Base-by-base conservation (phyloP, 768 basidiomycete species). In the Tricholoma flavovirens region DNA sequence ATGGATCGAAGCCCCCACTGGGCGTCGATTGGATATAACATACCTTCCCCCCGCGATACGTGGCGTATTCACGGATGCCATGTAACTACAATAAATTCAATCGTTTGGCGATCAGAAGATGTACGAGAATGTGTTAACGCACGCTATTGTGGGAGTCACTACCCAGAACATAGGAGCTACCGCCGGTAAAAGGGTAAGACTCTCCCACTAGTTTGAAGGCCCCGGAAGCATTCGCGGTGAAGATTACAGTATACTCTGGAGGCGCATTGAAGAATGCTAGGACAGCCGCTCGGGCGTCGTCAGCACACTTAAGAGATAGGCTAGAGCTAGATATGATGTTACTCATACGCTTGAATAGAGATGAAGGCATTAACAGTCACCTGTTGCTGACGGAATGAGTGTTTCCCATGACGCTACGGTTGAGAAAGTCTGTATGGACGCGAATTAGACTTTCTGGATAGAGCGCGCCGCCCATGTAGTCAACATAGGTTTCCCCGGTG, bases 141-240 rank as follows among this genome's bases (percentile, higher is more conserved):
- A 92, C 84, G 58, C 88, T 90, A 64, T 91, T 92, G 67, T 93
- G 91, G 6, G 88, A 86, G 69, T 93, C 90, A 14, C 79, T 77
- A 17, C 86, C 81, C 54, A 93, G 82, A 50, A 93, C 78, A 63
- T 83, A 85, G 46, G 69, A 70, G 51, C 83, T 80, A n/a, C 75
- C 78, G 36, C 71, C 71, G 4, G 66, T 68, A 64, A 91, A 93
- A 0, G 87, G 88, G 62, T 84, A 93, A 0, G 88, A 76, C 68
- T 93, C 90, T 32, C 90, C 91, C 38, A 93, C 79, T 30, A 93
- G 77, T 64, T 91, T 92, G 62, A 93, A 75, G 0, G 90, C 89
- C 5, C 77, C 86, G 7, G 86, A 85, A 7, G 90, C 86, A 65
- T 93, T 93, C 9, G 86, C 72, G 3, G 90, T 92, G 70, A 92